Percentiles rank a stretch among this genome's conserved stretches.
phyloP scores from a whole-genome alignment of 306 rosid species.

The Citrullus amarus region DNA sequence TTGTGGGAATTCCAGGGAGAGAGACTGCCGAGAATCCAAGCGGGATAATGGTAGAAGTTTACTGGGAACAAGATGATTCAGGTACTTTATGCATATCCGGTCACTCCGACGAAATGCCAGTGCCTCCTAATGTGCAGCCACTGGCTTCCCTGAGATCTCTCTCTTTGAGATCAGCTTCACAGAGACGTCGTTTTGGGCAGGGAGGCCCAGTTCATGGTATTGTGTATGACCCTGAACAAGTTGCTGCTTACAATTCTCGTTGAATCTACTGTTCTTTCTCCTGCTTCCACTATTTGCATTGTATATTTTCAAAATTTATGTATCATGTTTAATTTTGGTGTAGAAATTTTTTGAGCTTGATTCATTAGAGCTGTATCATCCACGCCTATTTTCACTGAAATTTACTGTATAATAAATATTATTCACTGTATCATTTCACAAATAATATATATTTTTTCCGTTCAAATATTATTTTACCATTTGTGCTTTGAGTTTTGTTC shows the following conservation, averaged over 20 bases:
- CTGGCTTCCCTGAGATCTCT: constrained; percentile 18
- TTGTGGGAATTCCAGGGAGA: constrained; percentile 73
- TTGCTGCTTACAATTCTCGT: constrained; percentile 13
- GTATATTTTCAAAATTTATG: neutral
- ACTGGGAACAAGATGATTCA: constrained; percentile 77
- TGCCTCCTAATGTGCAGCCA: constrained; percentile 26
- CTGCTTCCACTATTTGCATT: neutral
- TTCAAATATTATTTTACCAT: no score
- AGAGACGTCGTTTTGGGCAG: constrained; percentile 8
- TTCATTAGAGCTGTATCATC: neutral
- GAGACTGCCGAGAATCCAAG: constrained; percentile 44
- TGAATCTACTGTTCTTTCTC: constrained; percentile 9
- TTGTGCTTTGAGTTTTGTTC: no score
- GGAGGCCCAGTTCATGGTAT: constrained; percentile 29
- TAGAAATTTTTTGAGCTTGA: neutral
- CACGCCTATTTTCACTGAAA: neutral
- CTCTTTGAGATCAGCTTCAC: constrained; percentile 18
- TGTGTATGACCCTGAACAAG: constrained; percentile 41
- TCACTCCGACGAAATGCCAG: constrained; percentile 41
- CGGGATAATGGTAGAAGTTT: constrained; percentile 71
- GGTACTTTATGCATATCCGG: constrained; percentile 62
- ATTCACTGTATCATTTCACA: neutral
- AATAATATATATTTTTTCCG: neutral
- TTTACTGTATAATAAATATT: neutral
- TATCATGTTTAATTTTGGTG: neutral